Evolutionary conservation across 2,329 filamentous ascomycete genomes (phyloP).

Genomic region (Fusarium albidum): DNA sequence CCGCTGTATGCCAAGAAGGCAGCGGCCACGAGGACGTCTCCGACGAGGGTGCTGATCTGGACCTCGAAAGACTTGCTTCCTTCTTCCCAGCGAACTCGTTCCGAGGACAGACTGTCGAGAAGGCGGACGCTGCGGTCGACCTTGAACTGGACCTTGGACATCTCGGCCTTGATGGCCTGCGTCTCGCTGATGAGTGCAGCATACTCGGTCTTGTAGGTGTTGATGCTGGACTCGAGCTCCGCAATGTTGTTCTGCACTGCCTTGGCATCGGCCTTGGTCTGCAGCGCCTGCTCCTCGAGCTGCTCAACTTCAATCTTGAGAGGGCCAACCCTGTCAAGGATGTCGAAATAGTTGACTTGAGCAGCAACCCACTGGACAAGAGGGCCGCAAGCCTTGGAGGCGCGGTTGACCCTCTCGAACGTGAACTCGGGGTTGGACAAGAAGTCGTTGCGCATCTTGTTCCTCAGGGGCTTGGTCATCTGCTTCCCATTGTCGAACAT

Average conservation of each 20-base stretch:
- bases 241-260: conserved; percentile 89
- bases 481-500: conserved; percentile 95
- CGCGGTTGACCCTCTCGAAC: conserved; percentile 93
- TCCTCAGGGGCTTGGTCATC: conserved; percentile 84
- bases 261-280: conserved; percentile 93
- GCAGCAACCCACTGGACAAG: conserved; percentile 97
- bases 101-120: conserved; percentile 93
- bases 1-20: conserved; percentile 97
- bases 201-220: conserved; percentile 95
- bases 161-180: conserved; percentile 95
- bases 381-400: conserved; percentile 95
- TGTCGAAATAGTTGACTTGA: conserved; percentile 98
- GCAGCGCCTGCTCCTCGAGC: conserved; percentile 86
- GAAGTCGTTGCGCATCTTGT: conserved; percentile 93
- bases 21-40: conserved; percentile 94
- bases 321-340: conserved; percentile 91
- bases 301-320: conserved; percentile 87
- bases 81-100: conserved; percentile 93
- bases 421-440: conserved; percentile 95
- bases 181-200: conserved; percentile 96
- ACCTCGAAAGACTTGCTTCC: conserved; percentile 98
- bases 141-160: conserved; percentile 96
- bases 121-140: conserved; percentile 95
- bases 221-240: conserved; percentile 87
- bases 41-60: conserved; percentile 95